Evolutionary conservation across 768 basidiomycete species (phyloP).

Genomic region (Omphalotus guepiniiformis): DNA sequence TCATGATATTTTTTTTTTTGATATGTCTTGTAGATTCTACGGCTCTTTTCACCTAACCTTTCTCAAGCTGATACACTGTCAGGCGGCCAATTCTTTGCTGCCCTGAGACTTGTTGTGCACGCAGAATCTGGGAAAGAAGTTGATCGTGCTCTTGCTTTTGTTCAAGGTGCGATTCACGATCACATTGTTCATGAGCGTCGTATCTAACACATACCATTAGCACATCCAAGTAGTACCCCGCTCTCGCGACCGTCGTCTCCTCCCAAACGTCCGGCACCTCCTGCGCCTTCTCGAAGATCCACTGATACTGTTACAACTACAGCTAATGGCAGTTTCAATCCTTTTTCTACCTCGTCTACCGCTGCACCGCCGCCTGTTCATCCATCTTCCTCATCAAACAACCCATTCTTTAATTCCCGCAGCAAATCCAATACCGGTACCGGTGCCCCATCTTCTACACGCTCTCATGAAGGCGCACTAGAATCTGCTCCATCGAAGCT

Average conservation of each 20-base stretch:
- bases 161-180: constrained; percentile 55
- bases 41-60: constrained; percentile 56
- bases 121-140: constrained; percentile 55
- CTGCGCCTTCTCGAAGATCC: constrained; percentile 14
- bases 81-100: constrained; percentile 76
- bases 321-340: too few species aligned
- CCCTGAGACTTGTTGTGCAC: constrained; percentile 62
- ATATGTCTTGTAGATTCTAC: constrained; percentile 48
- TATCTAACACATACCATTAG: constrained; percentile 7
- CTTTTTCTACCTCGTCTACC: not conserved
- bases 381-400: constrained; percentile 26
- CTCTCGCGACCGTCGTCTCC: constrained; percentile 22
- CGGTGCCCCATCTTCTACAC: too few species aligned
- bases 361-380: constrained; percentile 16
- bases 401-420: constrained; percentile 31
- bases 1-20: not conserved
- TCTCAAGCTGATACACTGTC: constrained; percentile 48
- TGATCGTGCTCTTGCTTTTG: constrained; percentile 65
- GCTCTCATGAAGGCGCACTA: constrained; percentile 7
- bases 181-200: not conserved
- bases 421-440: constrained; percentile 15
- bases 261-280: constrained; percentile 18
- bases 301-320: constrained; percentile 2
- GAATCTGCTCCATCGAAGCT: constrained; percentile 15
- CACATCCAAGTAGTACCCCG: constrained; percentile 14